A percentile compares a stretch with the other conserved stretches of the same genome.
Evolutionary conservation across 805 yeast species (phyloP).

Genomic region (Metschnikowia sp.): DNA sequence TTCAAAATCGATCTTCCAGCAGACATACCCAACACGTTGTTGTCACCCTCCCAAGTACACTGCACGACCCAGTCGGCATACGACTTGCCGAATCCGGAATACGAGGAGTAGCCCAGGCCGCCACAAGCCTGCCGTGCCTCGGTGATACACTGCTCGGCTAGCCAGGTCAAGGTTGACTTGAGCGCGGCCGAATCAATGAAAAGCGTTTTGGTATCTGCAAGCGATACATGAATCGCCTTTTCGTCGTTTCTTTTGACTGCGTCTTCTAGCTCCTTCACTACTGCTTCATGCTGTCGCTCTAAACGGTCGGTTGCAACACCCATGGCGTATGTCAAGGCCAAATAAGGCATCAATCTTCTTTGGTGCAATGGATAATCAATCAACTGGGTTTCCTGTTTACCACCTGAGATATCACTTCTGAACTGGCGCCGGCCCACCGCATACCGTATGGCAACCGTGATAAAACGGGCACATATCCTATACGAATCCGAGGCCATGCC

Average conservation of each 20-base stretch:
- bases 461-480: constrained; percentile 40
- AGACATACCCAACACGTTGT: constrained; percentile 41
- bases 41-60: constrained; percentile 51
- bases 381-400: constrained; percentile 35
- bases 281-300: constrained; percentile 30
- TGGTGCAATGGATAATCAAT: constrained; percentile 46
- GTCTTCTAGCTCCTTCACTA: constrained; percentile 31
- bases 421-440: constrained; percentile 47
- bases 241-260: constrained; percentile 36
- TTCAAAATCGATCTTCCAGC: constrained; percentile 41
- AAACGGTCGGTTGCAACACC: constrained; percentile 38
- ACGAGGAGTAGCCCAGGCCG: constrained; percentile 46
- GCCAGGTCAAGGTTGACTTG: constrained; percentile 45
- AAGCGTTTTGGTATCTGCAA: constrained; percentile 39
- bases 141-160: constrained; percentile 40
- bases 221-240: constrained; percentile 27
- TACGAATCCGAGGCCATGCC: constrained; percentile 43
- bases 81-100: constrained; percentile 44
- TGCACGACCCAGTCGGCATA: constrained; percentile 46
- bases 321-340: constrained; percentile 39
- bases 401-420: constrained; percentile 22
- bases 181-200: constrained; percentile 44
- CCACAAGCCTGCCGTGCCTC: constrained; percentile 46
- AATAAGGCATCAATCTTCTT: constrained; percentile 42
- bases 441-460: constrained; percentile 43